Percentiles rank a stretch among this genome's conserved stretches.
Evolutionary conservation across 2,329 filamentous ascomycete genomes (phyloP).

Genomic region (Fusarium sambucinum): DNA sequence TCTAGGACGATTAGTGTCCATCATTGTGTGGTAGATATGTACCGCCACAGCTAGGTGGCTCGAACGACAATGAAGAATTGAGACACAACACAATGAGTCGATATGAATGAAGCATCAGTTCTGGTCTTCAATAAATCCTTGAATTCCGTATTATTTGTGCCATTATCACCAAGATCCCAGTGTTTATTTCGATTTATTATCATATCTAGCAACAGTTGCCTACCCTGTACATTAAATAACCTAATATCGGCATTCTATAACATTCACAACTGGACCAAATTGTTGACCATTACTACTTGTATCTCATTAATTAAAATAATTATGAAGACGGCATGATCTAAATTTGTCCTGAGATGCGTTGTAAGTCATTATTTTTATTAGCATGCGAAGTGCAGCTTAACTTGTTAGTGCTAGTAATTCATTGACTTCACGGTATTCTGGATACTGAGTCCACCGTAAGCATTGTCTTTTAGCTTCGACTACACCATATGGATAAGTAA

Average conservation of each 20-base stretch:
- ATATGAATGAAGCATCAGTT: not conserved
- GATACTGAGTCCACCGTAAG: no score
- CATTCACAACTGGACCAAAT: not conserved
- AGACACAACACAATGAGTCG: not conserved
- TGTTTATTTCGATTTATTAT: not conserved
- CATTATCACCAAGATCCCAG: not conserved
- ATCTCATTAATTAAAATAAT: not conserved
- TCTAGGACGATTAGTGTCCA: not conserved
- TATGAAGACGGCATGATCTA: not conserved
- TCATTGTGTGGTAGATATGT: not conserved
- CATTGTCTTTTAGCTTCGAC: no score
- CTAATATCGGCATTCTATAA: not conserved
- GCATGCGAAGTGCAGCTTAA: not conserved
- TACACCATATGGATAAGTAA: no score
- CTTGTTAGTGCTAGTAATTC: no score
- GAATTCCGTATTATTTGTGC: not conserved
- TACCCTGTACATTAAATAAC: not conserved
- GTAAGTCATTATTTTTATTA: not conserved
- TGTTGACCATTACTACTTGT: not conserved
- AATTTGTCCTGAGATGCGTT: not conserved
- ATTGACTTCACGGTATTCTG: no score
- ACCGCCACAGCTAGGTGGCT: no score
- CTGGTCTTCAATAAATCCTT: not conserved
- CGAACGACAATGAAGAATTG: not conserved
- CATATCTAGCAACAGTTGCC: not conserved